Evolutionary conservation across 2,329 filamentous ascomycete genomes (phyloP).

Genomic region (Fusarium tuaranense): DNA sequence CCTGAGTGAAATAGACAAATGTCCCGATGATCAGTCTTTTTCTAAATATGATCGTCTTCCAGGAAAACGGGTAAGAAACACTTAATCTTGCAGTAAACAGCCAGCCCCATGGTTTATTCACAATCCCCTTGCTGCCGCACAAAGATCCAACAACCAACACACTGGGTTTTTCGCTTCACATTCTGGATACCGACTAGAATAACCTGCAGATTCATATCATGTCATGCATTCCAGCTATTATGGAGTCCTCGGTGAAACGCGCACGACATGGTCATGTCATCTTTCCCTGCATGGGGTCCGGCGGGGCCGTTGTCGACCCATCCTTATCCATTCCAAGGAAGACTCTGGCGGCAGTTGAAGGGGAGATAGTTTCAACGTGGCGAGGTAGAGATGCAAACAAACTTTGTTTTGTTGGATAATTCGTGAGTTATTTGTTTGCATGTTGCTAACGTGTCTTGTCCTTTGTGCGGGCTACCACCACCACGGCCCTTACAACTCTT

Average conservation of each 20-base stretch:
- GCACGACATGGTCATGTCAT: not conserved
- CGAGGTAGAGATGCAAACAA: not conserved
- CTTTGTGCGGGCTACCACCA: conserved; percentile 49
- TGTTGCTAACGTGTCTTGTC: conserved; percentile 28
- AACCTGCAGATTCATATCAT: not conserved
- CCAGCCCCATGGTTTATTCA: not conserved
- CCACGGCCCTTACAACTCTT: conserved; percentile 49
- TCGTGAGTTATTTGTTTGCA: not conserved
- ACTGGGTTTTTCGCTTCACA: not conserved
- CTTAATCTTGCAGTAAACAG: not conserved
- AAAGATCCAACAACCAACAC: not conserved
- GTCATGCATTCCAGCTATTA: not conserved
- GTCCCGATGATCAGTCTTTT: not conserved
- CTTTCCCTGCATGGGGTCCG: not conserved
- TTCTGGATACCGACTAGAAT: not conserved
- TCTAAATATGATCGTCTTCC: not conserved
- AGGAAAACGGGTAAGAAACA: not conserved
- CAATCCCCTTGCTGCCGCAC: not conserved
- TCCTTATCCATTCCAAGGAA: not conserved
- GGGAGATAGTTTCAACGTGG: not conserved
- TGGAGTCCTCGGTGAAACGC: not conserved
- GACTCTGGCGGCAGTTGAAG: not conserved
- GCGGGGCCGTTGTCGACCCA: not conserved
- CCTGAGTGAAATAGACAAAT: not conserved
- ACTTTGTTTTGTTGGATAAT: not conserved